Conservation (phyloP, 2,329 filamentous ascomycete genomes). For the Cryphonectria nitschkei region DNA sequence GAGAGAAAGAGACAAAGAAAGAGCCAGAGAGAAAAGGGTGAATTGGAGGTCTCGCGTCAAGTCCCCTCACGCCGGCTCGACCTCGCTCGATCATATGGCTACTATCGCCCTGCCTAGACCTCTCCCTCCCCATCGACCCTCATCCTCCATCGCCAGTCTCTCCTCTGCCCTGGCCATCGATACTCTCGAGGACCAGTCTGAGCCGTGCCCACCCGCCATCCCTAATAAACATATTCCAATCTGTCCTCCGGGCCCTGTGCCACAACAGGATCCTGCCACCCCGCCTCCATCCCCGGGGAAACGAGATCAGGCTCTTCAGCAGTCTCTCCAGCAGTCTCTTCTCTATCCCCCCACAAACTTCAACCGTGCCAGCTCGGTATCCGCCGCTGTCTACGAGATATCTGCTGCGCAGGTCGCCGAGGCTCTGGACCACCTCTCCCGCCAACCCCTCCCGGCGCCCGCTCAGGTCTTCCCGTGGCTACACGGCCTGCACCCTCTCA, state of each 20-base stretch:
- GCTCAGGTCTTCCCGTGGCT: slow-evolving; percentile 94
- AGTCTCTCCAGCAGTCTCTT: slow-evolving; percentile 73
- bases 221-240: slow-evolving; percentile 91
- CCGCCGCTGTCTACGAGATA: slow-evolving; percentile 72
- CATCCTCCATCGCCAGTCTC: slow-evolving; percentile 38
- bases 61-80: neutral
- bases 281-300: slow-evolving; percentile 69
- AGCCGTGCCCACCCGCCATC: slow-evolving; percentile 51
- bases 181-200: slow-evolving; percentile 40
- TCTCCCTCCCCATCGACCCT: slow-evolving; percentile 38
- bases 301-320: slow-evolving; percentile 56
- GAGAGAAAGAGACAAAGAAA: neutral
- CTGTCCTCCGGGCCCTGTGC: slow-evolving; percentile 78
- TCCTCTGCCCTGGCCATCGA: slow-evolving; percentile 42
- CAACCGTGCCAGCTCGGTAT: slow-evolving; percentile 52
- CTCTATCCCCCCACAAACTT: slow-evolving; percentile 74
- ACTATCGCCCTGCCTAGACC: slow-evolving; percentile 55
- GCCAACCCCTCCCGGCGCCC: slow-evolving; percentile 82
- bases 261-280: slow-evolving; percentile 58
- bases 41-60: neutral
- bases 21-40: neutral
- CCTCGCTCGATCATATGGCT: slow-evolving; percentile 46
- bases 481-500: slow-evolving; percentile 87
- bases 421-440: slow-evolving; percentile 75
- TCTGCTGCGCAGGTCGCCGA: slow-evolving; percentile 68